Conservation (phyloP, 2,329 filamentous ascomycete genomes). For the Clonostachys chloroleuca region DNA sequence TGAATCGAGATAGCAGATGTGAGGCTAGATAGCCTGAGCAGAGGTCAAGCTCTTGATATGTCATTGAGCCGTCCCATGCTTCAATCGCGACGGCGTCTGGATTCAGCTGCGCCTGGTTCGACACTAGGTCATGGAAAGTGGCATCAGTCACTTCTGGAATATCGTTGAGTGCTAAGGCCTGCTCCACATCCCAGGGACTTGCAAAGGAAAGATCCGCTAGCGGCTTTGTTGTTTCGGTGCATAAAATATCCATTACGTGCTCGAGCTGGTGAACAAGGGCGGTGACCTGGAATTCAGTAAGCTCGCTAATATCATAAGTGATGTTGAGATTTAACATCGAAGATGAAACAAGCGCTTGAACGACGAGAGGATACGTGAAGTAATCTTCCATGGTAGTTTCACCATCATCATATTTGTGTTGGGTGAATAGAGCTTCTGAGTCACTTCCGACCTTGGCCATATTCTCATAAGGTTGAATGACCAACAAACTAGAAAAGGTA, state of each 20-base stretch:
- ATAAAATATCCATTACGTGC: constrained; percentile 5
- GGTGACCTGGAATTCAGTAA: constrained; percentile 3
- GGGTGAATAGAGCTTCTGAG: background rate
- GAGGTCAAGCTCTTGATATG: constrained; percentile 25
- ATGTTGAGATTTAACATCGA: background rate
- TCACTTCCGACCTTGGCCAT: background rate
- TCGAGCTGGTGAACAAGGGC: constrained; percentile 7
- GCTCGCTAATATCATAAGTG: constrained; percentile 1
- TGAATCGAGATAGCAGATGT: background rate
- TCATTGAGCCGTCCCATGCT: constrained; percentile 33
- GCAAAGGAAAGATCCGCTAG: background rate
- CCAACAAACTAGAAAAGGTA: constrained; percentile 11
- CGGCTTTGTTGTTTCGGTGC: background rate
- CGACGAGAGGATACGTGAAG: constrained; percentile 5
- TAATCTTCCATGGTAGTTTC: constrained; percentile 19
- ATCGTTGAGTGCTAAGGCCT: constrained; percentile 1
- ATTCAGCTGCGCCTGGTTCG: constrained; percentile 20
- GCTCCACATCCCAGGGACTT: background rate
- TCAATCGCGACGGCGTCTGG: constrained; percentile 26
- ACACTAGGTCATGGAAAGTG: constrained; percentile 33
- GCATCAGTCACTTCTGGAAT: constrained; percentile 1
- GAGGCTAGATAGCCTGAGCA: constrained; percentile 5
- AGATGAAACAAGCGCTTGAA: constrained; percentile 1
- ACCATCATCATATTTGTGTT: background rate
- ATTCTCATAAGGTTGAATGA: constrained; percentile 6